Percentiles rank a stretch among this genome's conserved stretches.
These are phyloP conservation scores for Paramyrothecium roridum DNA, from an alignment of 2,329 filamentous ascomycete species.

Conservation along the genomic window DNA sequence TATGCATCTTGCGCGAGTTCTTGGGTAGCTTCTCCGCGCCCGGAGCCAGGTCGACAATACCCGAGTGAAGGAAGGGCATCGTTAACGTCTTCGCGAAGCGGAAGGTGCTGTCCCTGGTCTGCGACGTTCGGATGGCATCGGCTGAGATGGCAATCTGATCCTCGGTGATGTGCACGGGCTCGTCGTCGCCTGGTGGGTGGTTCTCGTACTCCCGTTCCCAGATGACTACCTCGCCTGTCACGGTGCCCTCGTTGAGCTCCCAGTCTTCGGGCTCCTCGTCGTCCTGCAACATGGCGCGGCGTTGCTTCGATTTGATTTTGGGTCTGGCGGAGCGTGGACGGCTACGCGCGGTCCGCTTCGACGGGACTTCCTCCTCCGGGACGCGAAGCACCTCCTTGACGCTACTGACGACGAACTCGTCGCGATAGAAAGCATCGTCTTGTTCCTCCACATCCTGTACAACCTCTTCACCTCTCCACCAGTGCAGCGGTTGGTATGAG, in stretches of 20 bases:
- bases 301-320: slow-evolving; percentile 24
- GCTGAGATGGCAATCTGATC: slow-evolving; percentile 56
- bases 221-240: slow-evolving; percentile 60
- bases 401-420: slow-evolving; percentile 58
- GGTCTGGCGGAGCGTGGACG: slow-evolving; percentile 10
- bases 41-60: slow-evolving; percentile 83
- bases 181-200: slow-evolving; percentile 50
- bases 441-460: slow-evolving; percentile 63
- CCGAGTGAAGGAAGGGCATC: slow-evolving; percentile 81
- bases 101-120: slow-evolving; percentile 68
- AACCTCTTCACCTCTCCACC: slow-evolving; percentile 81
- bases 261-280: slow-evolving; percentile 62
- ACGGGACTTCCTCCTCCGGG: slow-evolving; percentile 49
- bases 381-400: slow-evolving; percentile 77
- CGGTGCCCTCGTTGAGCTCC: slow-evolving; percentile 64
- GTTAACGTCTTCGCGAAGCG: slow-evolving; percentile 85
- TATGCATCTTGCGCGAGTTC: slow-evolving; percentile 93
- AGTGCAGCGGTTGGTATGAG: slow-evolving; percentile 75
- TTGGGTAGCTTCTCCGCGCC: slow-evolving; percentile 83
- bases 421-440: slow-evolving; percentile 40
- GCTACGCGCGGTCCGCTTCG: slow-evolving; percentile 21
- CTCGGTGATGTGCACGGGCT: slow-evolving; percentile 50
- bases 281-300: slow-evolving; percentile 41
- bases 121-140: slow-evolving; percentile 52
- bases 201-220: slow-evolving; percentile 60